These are phyloP conservation scores for Blastobotrys buckinghamii DNA, from an alignment of 1,139 yeast species.

Conservation along the genomic window DNA sequence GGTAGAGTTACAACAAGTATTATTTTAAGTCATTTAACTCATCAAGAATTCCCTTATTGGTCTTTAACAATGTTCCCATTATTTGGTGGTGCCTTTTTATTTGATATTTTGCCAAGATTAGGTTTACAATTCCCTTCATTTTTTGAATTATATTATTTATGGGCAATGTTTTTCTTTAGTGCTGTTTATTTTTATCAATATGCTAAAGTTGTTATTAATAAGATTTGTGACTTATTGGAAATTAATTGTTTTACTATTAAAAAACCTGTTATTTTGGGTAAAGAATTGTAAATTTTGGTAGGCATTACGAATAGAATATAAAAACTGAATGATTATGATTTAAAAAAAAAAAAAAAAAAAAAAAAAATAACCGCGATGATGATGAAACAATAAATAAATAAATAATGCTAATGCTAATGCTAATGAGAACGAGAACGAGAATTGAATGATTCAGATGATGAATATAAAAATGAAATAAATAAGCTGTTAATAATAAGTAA, in stretches of 20 bases:
- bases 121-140: conserved; percentile 22
- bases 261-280: conserved; percentile 11
- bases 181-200: conserved; percentile 32
- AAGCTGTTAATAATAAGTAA: too few relatives aligned
- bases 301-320: background rate
- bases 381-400: background rate
- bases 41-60: conserved; percentile 55
- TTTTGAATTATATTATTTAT: conserved; percentile 32
- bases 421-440: too few relatives aligned
- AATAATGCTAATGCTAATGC: too few relatives aligned
- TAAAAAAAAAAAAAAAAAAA: too few relatives aligned
- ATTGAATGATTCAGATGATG: too few relatives aligned
- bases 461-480: too few relatives aligned
- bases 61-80: conserved; percentile 35
- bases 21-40: conserved; percentile 66
- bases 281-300: background rate
- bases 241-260: conserved; percentile 36
- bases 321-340: background rate
- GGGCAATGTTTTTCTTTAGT: conserved; percentile 29
- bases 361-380: too few relatives aligned
- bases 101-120: conserved; percentile 30
- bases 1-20: conserved; percentile 53
- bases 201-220: conserved; percentile 33
- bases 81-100: conserved; percentile 32
- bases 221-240: conserved; percentile 34